Base-by-base conservation (phyloP, 176 grass and related monocot species). In the Cenchrus purpureus region DNA sequence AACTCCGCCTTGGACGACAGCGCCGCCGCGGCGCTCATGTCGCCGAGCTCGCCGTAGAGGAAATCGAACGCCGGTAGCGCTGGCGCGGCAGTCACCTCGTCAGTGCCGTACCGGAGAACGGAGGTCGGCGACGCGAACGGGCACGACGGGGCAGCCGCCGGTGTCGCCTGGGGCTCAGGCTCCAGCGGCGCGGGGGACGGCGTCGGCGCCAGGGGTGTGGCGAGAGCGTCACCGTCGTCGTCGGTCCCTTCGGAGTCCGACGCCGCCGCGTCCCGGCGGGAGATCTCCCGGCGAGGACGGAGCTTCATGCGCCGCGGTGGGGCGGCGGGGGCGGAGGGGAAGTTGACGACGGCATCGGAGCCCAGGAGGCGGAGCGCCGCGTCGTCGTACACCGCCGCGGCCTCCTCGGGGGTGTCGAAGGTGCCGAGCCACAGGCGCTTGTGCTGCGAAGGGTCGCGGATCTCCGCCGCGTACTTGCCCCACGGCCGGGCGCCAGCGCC, bases 341-440 rank as follows among this genome's bases (percentile, higher is more conserved):
- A 87, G 68, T 79, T 91, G 48, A 72, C 87, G 76, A 94, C 84
- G 54, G 84, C 92, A n/a, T 22, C 57, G 25, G 84, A 61, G 10
- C 87, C 87, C 81, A 87, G 91, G 53, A 94, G 78, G 34, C 80
- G 82, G 12, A 94, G 34, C 52, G 89, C 92, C n/a, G 87, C 89
- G 68, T 76, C 48, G 81, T 94, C 89, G 73, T 94, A 94, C 5
- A 85, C 92, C 15, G 84, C 89, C 67, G 93, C 93, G 12, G 93
- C 93, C 62, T 92, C 90, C 93, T 97, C 92, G 58, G 95, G 92
- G 44, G 87, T 91, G 78, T 86, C 86, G 81, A 97, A 97, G 48
- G 95, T 97, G 20, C 95, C 95, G 29, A 97, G 95, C 95, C 95
- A 97, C 22, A 97, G 86, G 20, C 95, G 95, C 19, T 94, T 89